A percentile compares a stretch with the other conserved stretches of the same genome.
phyloP scores from a whole-genome alignment of 306 rosid genomes.

The Glycyrrhiza uralensis region DNA sequence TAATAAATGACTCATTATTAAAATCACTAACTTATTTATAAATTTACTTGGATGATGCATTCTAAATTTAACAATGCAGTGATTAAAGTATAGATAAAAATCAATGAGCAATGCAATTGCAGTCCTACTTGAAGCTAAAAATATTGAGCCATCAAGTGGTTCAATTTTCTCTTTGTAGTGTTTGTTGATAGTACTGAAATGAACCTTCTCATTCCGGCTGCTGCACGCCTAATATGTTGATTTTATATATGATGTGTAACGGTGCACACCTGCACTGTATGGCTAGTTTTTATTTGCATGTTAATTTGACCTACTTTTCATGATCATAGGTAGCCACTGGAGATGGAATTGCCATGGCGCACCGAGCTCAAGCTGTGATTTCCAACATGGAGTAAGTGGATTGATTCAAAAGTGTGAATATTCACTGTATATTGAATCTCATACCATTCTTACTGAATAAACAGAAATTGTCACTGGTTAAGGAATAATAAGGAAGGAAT shows the following conservation, averaged over 20 bases:
- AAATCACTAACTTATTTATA: neutral
- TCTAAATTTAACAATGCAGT: neutral
- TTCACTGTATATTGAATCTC: neutral
- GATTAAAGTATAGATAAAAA: neutral
- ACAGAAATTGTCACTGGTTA: neutral
- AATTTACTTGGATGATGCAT: neutral
- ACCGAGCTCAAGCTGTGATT: constrained; percentile 92
- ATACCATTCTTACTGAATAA: neutral
- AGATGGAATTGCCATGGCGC: constrained; percentile 96
- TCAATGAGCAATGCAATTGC: neutral
- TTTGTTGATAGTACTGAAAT: neutral
- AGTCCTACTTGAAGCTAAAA: neutral
- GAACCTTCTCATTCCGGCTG: constrained; percentile 18
- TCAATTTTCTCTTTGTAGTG: neutral
- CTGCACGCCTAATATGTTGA: neutral
- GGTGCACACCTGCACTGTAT: neutral
- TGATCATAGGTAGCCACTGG: constrained; percentile 82
- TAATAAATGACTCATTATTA: neutral
- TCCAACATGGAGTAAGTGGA: constrained; percentile 95
- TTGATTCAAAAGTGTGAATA: constrained; percentile 6
- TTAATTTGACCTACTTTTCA: constrained; percentile 17
- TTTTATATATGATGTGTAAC: neutral
- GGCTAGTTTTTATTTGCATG: neutral
- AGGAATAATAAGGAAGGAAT: no score
- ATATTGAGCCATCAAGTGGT: neutral